phyloP scores from a whole-genome alignment of 2,329 filamentous ascomycete species.

The Monosporascus sp. region DNA sequence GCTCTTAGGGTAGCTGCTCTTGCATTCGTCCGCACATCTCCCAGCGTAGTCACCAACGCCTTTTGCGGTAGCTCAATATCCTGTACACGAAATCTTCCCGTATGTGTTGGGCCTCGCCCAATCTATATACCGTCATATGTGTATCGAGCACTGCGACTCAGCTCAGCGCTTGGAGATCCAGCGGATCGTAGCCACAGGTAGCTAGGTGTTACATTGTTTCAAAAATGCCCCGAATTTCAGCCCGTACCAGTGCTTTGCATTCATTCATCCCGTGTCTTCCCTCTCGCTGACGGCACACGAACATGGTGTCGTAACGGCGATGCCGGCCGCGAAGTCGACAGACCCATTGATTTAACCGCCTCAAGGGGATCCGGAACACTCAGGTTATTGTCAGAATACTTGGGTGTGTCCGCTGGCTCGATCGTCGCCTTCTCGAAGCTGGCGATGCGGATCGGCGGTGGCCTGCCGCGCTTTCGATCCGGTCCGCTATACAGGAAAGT shows the following conservation, averaged over 20 bases:
- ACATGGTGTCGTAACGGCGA: conserved; percentile 26
- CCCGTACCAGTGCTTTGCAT: not conserved
- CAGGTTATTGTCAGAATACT: conserved; percentile 19
- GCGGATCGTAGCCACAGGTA: no score
- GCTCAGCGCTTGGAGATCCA: not conserved
- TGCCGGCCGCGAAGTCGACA: conserved; percentile 26
- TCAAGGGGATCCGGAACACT: conserved; percentile 25
- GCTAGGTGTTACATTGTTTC: no score
- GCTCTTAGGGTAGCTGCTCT: not conserved
- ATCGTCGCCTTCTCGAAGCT: conserved; percentile 71
- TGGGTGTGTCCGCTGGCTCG: conserved; percentile 33
- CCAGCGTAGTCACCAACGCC: not conserved
- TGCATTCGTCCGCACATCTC: not conserved
- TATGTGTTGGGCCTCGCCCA: not conserved
- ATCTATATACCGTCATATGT: not conserved
- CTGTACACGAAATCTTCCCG: not conserved
- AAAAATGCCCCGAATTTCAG: not conserved
- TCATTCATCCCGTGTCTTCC: conserved; percentile 25
- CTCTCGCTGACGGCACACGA: conserved; percentile 19
- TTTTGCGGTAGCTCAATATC: conserved; percentile 1
- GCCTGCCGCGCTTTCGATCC: conserved; percentile 53
- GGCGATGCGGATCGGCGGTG: conserved; percentile 63
- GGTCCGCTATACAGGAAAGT: conserved; percentile 79
- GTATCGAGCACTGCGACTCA: not conserved
- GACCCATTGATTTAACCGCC: conserved; percentile 20